A percentile compares a stretch with the other conserved stretches of the same genome.
phyloP scores from a whole-genome alignment of 2,329 filamentous ascomycete species.

The Penicillium sp. region DNA sequence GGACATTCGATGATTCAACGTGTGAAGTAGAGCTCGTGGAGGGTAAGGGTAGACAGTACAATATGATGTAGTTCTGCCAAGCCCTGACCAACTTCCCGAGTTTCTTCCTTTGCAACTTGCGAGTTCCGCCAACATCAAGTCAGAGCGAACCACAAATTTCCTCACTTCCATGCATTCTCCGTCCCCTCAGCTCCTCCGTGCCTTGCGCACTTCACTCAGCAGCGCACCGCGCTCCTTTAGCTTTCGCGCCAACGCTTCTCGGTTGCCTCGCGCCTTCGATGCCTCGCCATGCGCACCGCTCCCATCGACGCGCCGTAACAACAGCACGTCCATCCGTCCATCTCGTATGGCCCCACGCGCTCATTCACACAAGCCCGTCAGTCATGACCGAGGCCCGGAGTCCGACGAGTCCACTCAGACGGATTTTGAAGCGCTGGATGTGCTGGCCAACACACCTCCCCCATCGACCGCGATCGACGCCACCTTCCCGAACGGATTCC shows the following conservation, averaged over 20 bases:
- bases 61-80: slow-evolving; percentile 2
- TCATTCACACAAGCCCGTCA: slow-evolving; percentile 36
- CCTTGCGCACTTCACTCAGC: slow-evolving; percentile 35
- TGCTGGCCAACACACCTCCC: slow-evolving; percentile 67
- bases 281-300: slow-evolving; percentile 3
- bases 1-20: slow-evolving; percentile 8
- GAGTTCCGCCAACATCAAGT: neutral
- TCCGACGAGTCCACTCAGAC: slow-evolving; percentile 60
- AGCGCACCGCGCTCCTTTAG: slow-evolving; percentile 9
- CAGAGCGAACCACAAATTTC: neutral
- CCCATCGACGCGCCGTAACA: slow-evolving; percentile 18
- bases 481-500: slow-evolving; percentile 77
- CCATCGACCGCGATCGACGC: slow-evolving; percentile 81
- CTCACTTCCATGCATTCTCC: slow-evolving; percentile 35
- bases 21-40: neutral
- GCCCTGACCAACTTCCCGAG: neutral
- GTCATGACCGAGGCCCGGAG: slow-evolving; percentile 56
- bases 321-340: slow-evolving; percentile 26
- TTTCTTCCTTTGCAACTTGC: neutral
- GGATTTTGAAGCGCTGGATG: slow-evolving; percentile 71
- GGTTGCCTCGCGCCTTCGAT: slow-evolving; percentile 9
- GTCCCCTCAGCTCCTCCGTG: slow-evolving; percentile 41
- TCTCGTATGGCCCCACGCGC: slow-evolving; percentile 31
- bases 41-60: neutral
- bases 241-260: slow-evolving; percentile 11